Base-by-base conservation (phyloP, 2,329 filamentous ascomycete genomes). In the Talaromyces amestolkiae region DNA sequence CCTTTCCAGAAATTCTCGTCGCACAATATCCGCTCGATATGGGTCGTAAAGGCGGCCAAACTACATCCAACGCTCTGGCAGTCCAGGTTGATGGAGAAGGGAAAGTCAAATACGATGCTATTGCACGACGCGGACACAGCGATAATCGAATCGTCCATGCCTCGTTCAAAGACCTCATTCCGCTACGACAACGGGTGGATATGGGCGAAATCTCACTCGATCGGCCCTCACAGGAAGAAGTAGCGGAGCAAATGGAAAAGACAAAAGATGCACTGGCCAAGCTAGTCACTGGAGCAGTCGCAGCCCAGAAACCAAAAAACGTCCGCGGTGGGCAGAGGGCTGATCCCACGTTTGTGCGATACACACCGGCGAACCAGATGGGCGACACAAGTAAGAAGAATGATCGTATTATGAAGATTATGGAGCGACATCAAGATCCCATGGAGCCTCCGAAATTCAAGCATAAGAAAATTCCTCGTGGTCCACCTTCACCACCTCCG, bases 381-480 rank as follows among this genome's bases (percentile, higher is more conserved):
- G 95, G 95, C 13, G 92, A 93, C 76, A 87, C 83, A 27, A 88
- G 86, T 45, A 90, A 89, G 78, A 96, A 97, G 81, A 92, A 93
- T 72, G 93, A 98, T 73, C 89, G 95, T 15, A 97, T 99, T 70
- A 96, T 99, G 87, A 98, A 98, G 83, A 98, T 99, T 79, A 92
- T 97, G 43, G 92, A 97, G 77, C 86, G 92, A 64, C 94, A 98
- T 77, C 86, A 90, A 70, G 95, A 99, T 79, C 95, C 95, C 0
- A 91, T 97, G 90, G 94, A 97, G 75, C 95, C 95, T 1, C 94
- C 95, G 1, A 98, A 97, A 74, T 97, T 98, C 82, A 98, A 98
- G 80, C 92, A 97, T 81, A 98, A 98, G 84, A 97, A 97, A 81
- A 96, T 99, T 65, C 94, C 94, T 10, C 87, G 92, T 71, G 93